A percentile compares a stretch with the other conserved stretches of the same genome.
Evolutionary conservation across 164 flowering plant species (phyloP).

Genomic region (Chimonanthus salicifolius): DNA sequence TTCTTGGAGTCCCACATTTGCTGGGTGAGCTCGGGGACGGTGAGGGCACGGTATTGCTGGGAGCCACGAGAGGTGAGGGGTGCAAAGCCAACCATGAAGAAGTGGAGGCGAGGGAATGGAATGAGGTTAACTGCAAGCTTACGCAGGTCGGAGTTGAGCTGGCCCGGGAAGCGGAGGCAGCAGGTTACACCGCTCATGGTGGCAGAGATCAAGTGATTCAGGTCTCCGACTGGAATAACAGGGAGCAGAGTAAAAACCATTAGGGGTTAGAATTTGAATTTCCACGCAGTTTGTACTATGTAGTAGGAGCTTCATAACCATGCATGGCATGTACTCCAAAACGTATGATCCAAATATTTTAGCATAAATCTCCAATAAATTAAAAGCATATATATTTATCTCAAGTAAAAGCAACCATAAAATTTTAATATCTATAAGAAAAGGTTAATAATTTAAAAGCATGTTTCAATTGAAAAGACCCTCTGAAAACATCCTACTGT

Average conservation of each 20-base stretch:
- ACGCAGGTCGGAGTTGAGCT: constrained; percentile 42
- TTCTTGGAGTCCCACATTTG: constrained; percentile 27
- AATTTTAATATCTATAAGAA: too few species aligned
- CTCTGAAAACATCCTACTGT: too few species aligned
- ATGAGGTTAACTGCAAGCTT: constrained; percentile 48
- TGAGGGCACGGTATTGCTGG: constrained; percentile 38
- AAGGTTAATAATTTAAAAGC: too few species aligned
- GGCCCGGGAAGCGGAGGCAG: constrained; percentile 52
- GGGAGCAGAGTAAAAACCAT: not conserved
- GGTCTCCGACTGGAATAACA: constrained; percentile 33
- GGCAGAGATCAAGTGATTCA: constrained; percentile 44
- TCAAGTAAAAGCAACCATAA: too few species aligned
- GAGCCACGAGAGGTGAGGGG: constrained; percentile 47
- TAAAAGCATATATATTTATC: not conserved
- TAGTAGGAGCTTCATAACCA: not conserved
- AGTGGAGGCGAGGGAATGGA: constrained; percentile 50
- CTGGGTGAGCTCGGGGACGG: constrained; percentile 24
- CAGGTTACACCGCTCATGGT: constrained; percentile 56
- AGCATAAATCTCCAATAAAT: not conserved
- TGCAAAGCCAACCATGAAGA: constrained; percentile 52
- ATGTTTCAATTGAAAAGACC: too few species aligned
- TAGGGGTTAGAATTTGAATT: not conserved
- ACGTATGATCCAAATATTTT: not conserved
- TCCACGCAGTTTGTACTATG: not conserved
- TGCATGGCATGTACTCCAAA: not conserved